These are phyloP conservation scores for Micractinium conductrix DNA, from an alignment of 139 green algal species.

Conservation along the genomic window DNA sequence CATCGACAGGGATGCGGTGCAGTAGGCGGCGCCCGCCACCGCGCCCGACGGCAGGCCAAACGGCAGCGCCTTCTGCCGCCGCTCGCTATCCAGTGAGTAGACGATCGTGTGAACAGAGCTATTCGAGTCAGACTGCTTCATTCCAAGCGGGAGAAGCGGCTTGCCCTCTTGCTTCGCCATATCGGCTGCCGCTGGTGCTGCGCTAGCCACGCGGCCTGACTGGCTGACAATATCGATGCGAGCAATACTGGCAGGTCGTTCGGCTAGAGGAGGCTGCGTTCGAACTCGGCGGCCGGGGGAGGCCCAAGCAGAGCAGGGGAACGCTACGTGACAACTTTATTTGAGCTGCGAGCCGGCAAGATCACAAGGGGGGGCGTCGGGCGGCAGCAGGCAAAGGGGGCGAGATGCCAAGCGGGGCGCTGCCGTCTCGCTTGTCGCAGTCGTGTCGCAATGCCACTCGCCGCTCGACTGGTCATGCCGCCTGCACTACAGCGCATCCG, in stretches of 20 bases:
- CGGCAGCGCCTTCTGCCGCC: background rate
- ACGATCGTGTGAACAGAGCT: too few species aligned
- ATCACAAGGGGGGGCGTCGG: too few species aligned
- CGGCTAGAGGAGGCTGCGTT: background rate
- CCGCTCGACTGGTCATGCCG: too few species aligned
- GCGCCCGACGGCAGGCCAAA: conserved; percentile 24
- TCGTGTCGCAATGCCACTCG: too few species aligned
- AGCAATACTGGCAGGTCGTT: background rate
- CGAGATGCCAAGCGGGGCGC: too few species aligned
- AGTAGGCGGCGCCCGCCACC: conserved; percentile 37
- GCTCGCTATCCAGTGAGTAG: background rate
- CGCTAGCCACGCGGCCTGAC: background rate
- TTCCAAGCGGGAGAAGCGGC: too few species aligned
- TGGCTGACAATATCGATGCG: background rate
- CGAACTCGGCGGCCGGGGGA: background rate
- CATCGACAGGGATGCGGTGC: conserved; percentile 51
- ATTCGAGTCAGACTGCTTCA: background rate
- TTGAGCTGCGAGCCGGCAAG: too few species aligned
- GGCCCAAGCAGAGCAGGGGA: background rate
- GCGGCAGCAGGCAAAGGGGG: too few species aligned
- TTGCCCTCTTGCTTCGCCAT: background rate
- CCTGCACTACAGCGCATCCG: too few species aligned
- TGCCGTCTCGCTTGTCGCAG: too few species aligned
- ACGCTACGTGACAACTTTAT: too few species aligned
- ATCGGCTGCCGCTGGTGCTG: background rate